phyloP scores from a whole-genome alignment of 2,329 filamentous ascomycete species.

The Diplocarpon rosae region DNA sequence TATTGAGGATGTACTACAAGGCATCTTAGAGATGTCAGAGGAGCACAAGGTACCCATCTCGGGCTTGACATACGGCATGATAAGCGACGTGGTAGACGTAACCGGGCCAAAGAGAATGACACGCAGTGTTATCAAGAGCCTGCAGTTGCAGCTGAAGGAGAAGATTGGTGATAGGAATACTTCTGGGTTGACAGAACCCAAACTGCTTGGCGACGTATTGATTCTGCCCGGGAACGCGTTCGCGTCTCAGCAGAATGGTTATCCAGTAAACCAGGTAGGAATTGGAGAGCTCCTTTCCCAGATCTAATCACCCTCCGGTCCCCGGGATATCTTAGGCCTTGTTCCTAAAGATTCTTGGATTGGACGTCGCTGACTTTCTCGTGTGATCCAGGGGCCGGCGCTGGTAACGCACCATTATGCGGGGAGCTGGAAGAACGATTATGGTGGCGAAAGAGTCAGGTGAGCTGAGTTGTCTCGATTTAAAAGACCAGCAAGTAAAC shows the following conservation, averaged over 20 bases:
- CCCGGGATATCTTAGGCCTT: too few species aligned
- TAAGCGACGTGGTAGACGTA: conserved; percentile 25
- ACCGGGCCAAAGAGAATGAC: conserved; percentile 25
- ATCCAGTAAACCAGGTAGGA: conserved; percentile 6
- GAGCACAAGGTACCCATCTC: conserved; percentile 14
- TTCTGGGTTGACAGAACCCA: conserved; percentile 20
- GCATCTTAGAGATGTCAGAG: conserved; percentile 10
- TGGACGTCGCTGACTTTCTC: too few species aligned
- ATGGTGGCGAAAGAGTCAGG: too few species aligned
- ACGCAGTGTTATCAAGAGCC: conserved; percentile 20
- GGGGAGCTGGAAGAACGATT: too few species aligned
- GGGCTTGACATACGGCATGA: conserved; percentile 16
- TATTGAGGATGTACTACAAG: conserved; percentile 24
- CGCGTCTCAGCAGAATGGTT: conserved; percentile 6
- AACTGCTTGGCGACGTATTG: conserved; percentile 24
- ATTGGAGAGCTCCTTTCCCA: not conserved
- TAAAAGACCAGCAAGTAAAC: too few species aligned
- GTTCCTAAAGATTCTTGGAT: too few species aligned
- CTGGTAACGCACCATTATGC: too few species aligned
- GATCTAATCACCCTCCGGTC: not conserved
- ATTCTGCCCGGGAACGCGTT: conserved; percentile 15
- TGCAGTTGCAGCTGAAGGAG: conserved; percentile 14
- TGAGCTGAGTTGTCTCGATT: too few species aligned
- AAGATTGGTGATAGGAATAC: conserved; percentile 16
- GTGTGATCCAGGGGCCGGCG: too few species aligned